phyloP scores from a whole-genome alignment of 2,329 filamentous ascomycete species.

The Herpomyces periplanetae region DNA sequence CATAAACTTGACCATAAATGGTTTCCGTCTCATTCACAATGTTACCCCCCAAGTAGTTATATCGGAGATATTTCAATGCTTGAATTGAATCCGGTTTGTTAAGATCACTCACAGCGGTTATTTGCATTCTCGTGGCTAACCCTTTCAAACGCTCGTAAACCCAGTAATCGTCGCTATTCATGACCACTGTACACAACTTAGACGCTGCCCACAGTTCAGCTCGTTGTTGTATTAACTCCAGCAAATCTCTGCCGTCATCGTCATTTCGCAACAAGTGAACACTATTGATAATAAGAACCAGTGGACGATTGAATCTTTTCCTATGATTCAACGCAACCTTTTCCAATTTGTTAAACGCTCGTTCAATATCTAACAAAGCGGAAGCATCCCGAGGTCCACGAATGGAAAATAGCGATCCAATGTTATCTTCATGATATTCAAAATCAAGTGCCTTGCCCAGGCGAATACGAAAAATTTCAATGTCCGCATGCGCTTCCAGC shows the following conservation, averaged over 20 bases:
- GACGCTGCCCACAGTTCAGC: constrained; percentile 86
- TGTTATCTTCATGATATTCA: constrained; percentile 91
- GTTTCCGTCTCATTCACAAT: constrained; percentile 18
- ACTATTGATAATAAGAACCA: constrained; percentile 80
- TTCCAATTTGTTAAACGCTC: constrained; percentile 85
- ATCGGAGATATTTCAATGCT: constrained; percentile 41
- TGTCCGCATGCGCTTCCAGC: constrained; percentile 79
- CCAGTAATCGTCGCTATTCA: constrained; percentile 96
- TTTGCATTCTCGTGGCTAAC: constrained; percentile 72
- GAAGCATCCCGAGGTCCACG: constrained; percentile 65
- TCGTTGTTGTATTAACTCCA: constrained; percentile 75
- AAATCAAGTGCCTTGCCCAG: constrained; percentile 80
- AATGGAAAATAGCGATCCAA: constrained; percentile 80
- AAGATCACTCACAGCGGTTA: constrained; percentile 49
- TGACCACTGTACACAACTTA: constrained; percentile 57
- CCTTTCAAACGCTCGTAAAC: constrained; percentile 79
- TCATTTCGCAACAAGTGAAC: constrained; percentile 68
- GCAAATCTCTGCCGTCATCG: constrained; percentile 58
- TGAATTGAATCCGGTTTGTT: constrained; percentile 33
- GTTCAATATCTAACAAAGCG: constrained; percentile 68
- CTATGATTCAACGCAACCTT: constrained; percentile 51
- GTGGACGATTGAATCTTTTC: constrained; percentile 18
- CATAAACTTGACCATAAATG: constrained; percentile 36
- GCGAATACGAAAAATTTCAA: constrained; percentile 71
- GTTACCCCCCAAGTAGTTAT: constrained; percentile 38